Evolutionary conservation across 2,329 filamentous ascomycete genomes (phyloP).

Genomic region (Lasiodiplodia sp.): DNA sequence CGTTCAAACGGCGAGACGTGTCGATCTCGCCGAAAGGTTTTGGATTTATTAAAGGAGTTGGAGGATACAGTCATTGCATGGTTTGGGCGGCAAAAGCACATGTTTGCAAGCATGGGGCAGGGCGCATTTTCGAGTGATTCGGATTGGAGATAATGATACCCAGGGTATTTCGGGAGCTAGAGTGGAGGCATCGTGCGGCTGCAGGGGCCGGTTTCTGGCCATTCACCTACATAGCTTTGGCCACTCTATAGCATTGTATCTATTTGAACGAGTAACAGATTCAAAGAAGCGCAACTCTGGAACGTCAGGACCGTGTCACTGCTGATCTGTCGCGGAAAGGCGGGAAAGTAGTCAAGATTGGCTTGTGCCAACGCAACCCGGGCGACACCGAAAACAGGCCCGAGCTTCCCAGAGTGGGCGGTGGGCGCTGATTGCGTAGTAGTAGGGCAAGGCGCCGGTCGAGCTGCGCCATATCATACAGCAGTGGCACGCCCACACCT

Average conservation of each 20-base stretch:
- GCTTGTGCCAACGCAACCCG: constrained; percentile 10
- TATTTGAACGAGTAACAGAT: background rate
- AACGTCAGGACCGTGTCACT: background rate
- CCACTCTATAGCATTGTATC: constrained; percentile 10
- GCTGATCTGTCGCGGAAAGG: constrained; percentile 11
- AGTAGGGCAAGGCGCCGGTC: constrained; percentile 13
- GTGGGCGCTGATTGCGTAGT: constrained; percentile 28
- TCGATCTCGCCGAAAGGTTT: background rate
- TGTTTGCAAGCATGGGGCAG: constrained; percentile 24
- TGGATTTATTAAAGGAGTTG: constrained; percentile 23
- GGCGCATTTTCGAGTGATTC: constrained; percentile 21
- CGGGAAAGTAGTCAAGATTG: constrained; percentile 16
- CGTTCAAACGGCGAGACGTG: background rate
- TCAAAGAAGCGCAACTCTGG: constrained; percentile 9
- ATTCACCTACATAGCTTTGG: constrained; percentile 6
- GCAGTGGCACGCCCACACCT: constrained; percentile 10
- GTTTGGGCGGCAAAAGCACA: constrained; percentile 19
- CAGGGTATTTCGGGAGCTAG: constrained; percentile 21
- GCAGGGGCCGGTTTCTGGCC: constrained; percentile 7
- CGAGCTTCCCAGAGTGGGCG: constrained; percentile 20
- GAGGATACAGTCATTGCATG: constrained; percentile 19
- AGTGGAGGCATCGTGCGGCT: constrained; percentile 14
- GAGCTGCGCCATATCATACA: constrained; percentile 25
- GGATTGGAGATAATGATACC: constrained; percentile 27
- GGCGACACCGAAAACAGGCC: constrained; percentile 24